Evolutionary conservation across 805 yeast species (phyloP).

Genomic region (Barnettozyma salicaria): DNA sequence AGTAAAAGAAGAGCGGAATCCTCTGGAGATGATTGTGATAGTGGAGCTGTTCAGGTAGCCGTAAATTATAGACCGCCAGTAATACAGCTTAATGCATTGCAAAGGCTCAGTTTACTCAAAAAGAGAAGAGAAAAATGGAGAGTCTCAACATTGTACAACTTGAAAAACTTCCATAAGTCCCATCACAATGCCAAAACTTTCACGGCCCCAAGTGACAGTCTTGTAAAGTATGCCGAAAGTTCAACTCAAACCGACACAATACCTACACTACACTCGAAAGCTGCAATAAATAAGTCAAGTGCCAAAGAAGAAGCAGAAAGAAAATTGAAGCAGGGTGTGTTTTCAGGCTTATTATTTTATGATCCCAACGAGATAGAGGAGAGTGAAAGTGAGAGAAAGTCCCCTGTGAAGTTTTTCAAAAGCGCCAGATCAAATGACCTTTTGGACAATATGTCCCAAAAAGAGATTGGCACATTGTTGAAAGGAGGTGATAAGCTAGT

Average conservation of each 20-base stretch:
- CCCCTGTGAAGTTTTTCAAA: conserved; percentile 20
- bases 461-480: conserved; percentile 15
- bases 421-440: conserved; percentile 7
- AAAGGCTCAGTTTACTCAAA: conserved; percentile 23
- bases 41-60: not conserved
- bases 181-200: not conserved
- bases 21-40: not conserved
- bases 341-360: conserved; percentile 24
- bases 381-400: conserved; percentile 6
- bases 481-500: conserved; percentile 15
- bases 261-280: conserved; percentile 17
- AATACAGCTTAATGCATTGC: conserved; percentile 23
- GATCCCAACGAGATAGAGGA: conserved; percentile 21
- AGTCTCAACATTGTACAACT: conserved; percentile 20
- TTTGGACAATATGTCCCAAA: conserved; percentile 7
- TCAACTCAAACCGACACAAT: conserved; percentile 23
- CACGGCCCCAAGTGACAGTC: not conserved
- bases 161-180: conserved; percentile 15
- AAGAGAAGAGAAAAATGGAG: conserved; percentile 26
- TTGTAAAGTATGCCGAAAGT: conserved; percentile 15
- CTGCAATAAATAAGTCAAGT: conserved; percentile 7
- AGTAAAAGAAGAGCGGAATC: no score
- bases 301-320: conserved; percentile 18
- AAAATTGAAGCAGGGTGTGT: conserved; percentile 22
- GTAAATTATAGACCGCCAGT: conserved; percentile 28